Percentiles rank a stretch among this genome's conserved stretches.
Evolutionary conservation across 2,329 filamentous ascomycete species (phyloP).

Genomic region (Rhynchosporium agropyri): DNA sequence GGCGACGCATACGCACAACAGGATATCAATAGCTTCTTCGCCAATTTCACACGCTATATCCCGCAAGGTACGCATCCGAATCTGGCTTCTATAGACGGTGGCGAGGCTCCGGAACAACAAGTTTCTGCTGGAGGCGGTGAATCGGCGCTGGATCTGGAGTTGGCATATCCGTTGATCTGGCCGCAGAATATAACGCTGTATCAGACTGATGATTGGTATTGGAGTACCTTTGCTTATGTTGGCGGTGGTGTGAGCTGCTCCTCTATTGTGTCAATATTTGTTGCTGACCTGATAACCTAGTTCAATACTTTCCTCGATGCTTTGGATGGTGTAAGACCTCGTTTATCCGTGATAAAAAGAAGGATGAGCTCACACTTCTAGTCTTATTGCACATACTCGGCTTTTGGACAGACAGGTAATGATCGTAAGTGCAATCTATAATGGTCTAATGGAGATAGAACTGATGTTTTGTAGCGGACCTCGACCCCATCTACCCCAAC

Average conservation of each 20-base stretch:
- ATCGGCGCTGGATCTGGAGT: conserved; percentile 44
- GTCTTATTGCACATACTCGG: conserved; percentile 27
- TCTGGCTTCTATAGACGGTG: conserved; percentile 42
- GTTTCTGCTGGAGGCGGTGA: conserved; percentile 38
- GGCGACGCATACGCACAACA: conserved; percentile 44
- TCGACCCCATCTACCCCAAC: conserved; percentile 39
- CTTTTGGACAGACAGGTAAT: conserved; percentile 41
- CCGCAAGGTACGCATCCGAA: conserved; percentile 40
- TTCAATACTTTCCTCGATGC: conserved; percentile 53
- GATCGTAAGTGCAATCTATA: conserved; percentile 5
- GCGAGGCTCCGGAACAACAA: conserved; percentile 23
- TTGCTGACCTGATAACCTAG: conserved; percentile 4
- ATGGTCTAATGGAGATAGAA: background rate
- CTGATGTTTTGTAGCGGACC: background rate
- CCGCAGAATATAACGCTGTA: conserved; percentile 46
- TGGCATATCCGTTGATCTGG: conserved; percentile 45
- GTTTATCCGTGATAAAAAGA: background rate
- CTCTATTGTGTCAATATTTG: background rate
- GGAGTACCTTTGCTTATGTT: conserved; percentile 41
- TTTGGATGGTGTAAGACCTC: conserved; percentile 43
- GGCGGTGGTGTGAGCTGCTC: conserved; percentile 2
- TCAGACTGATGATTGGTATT: conserved; percentile 46
- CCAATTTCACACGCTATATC: conserved; percentile 36
- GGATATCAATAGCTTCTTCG: conserved; percentile 43
- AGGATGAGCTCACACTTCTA: background rate